Percentiles rank a stretch among this genome's conserved stretches.
Evolutionary conservation across 1,139 yeast species (phyloP).

Genomic region (Scheffersomyces cryptocercus): DNA sequence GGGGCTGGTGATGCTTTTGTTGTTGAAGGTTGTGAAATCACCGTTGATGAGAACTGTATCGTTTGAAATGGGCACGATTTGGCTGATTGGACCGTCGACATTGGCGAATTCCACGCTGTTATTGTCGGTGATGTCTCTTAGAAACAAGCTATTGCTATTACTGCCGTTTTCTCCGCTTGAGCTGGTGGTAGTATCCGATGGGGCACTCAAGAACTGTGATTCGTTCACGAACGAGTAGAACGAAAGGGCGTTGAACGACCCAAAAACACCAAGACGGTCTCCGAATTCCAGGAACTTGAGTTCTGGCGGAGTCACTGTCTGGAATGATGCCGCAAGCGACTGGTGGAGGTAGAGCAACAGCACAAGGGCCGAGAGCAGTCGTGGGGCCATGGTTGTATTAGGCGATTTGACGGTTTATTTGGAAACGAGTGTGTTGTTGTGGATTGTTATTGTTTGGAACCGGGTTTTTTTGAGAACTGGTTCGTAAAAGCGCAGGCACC

Average conservation of each 20-base stretch:
- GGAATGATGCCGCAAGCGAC: conserved; percentile 6
- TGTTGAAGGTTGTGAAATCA: conserved; percentile 37
- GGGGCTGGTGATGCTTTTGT: conserved; percentile 47
- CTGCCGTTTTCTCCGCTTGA: conserved; percentile 7
- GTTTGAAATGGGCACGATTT: conserved; percentile 25
- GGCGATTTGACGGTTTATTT: too few relatives aligned
- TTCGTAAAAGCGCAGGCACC: too few relatives aligned
- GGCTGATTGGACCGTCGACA: conserved; percentile 33
- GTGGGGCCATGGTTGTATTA: too few relatives aligned
- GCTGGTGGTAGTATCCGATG: conserved; percentile 12
- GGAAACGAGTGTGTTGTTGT: too few relatives aligned
- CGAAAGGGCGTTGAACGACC: conserved; percentile 63
- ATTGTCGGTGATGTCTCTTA: conserved; percentile 31
- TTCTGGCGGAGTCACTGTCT: conserved; percentile 25
- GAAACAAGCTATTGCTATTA: conserved; percentile 26
- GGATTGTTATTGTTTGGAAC: too few relatives aligned
- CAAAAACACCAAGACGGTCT: conserved; percentile 58
- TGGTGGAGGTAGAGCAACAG: background rate
- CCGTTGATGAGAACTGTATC: conserved; percentile 47
- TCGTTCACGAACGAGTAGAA: conserved; percentile 57
- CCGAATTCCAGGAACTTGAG: conserved; percentile 36
- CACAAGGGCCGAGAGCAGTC: background rate
- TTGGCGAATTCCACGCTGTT: conserved; percentile 31
- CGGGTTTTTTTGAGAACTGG: too few relatives aligned
- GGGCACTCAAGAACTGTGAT: conserved; percentile 25